Evolutionary conservation across 208 protist genomes (phyloP).

Genomic region (Leishmania martiniquensis): DNA sequence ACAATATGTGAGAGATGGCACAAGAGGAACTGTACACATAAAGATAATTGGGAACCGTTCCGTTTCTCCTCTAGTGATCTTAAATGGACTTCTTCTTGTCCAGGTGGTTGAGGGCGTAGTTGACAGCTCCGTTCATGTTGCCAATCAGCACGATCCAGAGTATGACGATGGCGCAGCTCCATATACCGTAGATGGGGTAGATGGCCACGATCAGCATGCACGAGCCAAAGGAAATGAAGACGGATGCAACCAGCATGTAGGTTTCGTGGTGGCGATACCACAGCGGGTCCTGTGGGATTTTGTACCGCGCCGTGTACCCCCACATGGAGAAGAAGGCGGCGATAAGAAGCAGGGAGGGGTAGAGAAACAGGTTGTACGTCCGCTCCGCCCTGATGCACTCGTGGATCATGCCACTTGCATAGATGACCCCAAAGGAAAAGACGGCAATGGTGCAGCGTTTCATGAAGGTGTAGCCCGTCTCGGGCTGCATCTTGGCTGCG

Average conservation of each 20-base stretch:
- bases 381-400: slow-evolving; percentile 55
- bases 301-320: slow-evolving; percentile 57
- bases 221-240: slow-evolving; percentile 23
- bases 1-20: too few species aligned
- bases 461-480: slow-evolving; percentile 28
- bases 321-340: slow-evolving; percentile 69
- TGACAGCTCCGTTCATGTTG: slow-evolving; percentile 31
- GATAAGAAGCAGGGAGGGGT: slow-evolving; percentile 52
- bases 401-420: slow-evolving; percentile 44
- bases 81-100: slow-evolving; percentile 22
- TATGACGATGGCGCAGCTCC: slow-evolving; percentile 31
- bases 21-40: too few species aligned
- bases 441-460: slow-evolving; percentile 21
- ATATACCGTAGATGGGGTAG: slow-evolving; percentile 50
- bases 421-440: slow-evolving; percentile 36
- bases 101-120: slow-evolving; percentile 15
- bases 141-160: slow-evolving; percentile 27
- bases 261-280: slow-evolving; percentile 72
- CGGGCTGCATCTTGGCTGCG: slow-evolving; percentile 24
- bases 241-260: slow-evolving; percentile 41
- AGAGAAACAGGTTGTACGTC: slow-evolving; percentile 42
- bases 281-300: slow-evolving; percentile 54
- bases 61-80: not conserved
- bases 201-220: slow-evolving; percentile 55
- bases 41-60: not conserved